Evolutionary conservation across 805 yeast species (phyloP).

Genomic region (Candida khao-thaluensis): DNA sequence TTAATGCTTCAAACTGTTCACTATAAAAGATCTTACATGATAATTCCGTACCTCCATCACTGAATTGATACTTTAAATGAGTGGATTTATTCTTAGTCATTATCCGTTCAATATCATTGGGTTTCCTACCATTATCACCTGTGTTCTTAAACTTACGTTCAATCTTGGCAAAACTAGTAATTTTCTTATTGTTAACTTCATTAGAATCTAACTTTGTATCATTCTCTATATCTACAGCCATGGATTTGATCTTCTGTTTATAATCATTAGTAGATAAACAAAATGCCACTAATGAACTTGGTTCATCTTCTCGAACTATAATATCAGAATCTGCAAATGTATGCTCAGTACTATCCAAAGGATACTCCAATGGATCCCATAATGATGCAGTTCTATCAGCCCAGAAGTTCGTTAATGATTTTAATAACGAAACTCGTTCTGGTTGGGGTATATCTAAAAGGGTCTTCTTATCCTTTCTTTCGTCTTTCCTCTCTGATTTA

Average conservation of each 20-base stretch:
- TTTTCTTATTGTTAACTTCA: slow-evolving; percentile 30
- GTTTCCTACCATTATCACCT: slow-evolving; percentile 23
- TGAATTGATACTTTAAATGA: slow-evolving; percentile 89
- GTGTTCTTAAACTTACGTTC: slow-evolving; percentile 41
- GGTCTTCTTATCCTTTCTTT: slow-evolving; percentile 9
- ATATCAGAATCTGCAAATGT: slow-evolving; percentile 92
- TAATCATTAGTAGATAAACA: slow-evolving; percentile 87
- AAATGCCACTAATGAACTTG: slow-evolving; percentile 90
- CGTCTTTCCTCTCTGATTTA: not conserved
- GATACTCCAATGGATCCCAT: slow-evolving; percentile 91
- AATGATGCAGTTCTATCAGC: slow-evolving; percentile 94
- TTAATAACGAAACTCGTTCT: slow-evolving; percentile 76
- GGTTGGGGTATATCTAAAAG: slow-evolving; percentile 33
- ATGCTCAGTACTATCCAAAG: slow-evolving; percentile 78
- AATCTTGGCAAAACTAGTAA: slow-evolving; percentile 37
- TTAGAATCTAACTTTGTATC: slow-evolving; percentile 12
- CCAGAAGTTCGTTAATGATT: slow-evolving; percentile 89
- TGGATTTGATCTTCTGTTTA: slow-evolving; percentile 53
- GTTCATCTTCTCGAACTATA: slow-evolving; percentile 93
- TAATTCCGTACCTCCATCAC: slow-evolving; percentile 76
- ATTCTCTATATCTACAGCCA: slow-evolving; percentile 14
- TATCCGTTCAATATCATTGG: slow-evolving; percentile 53
- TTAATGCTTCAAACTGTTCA: slow-evolving; percentile 93
- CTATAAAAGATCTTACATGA: slow-evolving; percentile 94
- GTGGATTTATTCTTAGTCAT: slow-evolving; percentile 83